Conservation (phyloP, 2,329 filamentous ascomycete species). For the Cytospora leucostoma region DNA sequence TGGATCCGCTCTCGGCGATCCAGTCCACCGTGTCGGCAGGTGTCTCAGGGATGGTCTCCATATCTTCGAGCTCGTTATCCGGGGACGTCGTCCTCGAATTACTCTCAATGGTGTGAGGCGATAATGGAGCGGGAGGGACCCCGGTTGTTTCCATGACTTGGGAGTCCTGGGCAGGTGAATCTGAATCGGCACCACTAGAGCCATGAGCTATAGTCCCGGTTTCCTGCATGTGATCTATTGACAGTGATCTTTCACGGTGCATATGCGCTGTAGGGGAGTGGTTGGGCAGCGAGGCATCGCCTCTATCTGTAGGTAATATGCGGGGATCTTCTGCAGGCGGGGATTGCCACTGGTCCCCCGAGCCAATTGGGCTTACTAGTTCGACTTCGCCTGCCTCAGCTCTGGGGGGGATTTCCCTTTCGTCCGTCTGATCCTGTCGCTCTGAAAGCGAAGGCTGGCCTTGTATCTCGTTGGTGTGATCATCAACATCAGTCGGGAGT, state of each 20-base stretch:
- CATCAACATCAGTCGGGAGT: neutral
- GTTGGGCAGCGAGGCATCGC: conserved; percentile 33
- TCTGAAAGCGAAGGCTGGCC: neutral
- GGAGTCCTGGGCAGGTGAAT: neutral
- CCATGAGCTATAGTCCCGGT: conserved; percentile 10
- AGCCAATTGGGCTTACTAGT: neutral
- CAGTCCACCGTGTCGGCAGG: conserved; percentile 33
- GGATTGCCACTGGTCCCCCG: neutral
- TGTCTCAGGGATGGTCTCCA: conserved; percentile 24
- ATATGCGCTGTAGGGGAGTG: conserved; percentile 28
- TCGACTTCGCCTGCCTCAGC: conserved; percentile 18
- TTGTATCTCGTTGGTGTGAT: neutral
- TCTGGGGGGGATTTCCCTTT: neutral
- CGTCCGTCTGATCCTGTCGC: neutral
- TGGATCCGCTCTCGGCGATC: conserved; percentile 32
- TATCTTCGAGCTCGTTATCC: conserved; percentile 28
- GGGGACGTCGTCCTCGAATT: conserved; percentile 23
- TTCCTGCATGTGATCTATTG: conserved; percentile 9
- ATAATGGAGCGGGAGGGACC: neutral
- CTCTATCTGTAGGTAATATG: conserved; percentile 35
- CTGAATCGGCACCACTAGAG: neutral
- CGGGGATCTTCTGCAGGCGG: neutral
- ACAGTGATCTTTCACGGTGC: conserved; percentile 1
- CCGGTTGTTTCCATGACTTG: neutral
- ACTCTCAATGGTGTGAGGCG: neutral